These are phyloP conservation scores for Zymoseptoria pseudotritici DNA, from an alignment of 2,329 filamentous ascomycete genomes.

Conservation along the genomic window DNA sequence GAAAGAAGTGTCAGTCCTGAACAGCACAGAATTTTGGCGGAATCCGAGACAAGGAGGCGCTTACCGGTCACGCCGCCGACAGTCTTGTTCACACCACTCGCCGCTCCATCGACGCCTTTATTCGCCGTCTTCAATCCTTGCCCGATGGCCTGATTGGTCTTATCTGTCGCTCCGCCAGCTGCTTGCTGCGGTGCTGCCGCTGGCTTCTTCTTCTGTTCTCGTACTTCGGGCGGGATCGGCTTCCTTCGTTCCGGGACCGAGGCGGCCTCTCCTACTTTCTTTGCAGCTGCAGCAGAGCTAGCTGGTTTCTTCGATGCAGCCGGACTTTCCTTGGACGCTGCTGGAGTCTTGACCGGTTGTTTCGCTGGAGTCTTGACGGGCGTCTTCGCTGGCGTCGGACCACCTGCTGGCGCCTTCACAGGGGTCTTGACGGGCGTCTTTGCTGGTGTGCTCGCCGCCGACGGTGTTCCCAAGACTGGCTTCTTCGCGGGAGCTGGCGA, in stretches of 20 bases:
- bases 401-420: constrained; percentile 3
- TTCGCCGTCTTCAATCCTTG: constrained; percentile 20
- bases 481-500: constrained; percentile 11
- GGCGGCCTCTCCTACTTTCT: constrained; percentile 10
- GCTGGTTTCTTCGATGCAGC: constrained; percentile 17
- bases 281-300: constrained; percentile 8
- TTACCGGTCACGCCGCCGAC: constrained; percentile 26
- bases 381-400: constrained; percentile 2
- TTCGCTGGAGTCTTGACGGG: constrained; percentile 12
- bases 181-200: constrained; percentile 16
- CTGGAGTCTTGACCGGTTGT: constrained; percentile 7
- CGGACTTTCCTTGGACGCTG: constrained; percentile 3
- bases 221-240: constrained; percentile 15
- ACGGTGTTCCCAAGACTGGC: constrained; percentile 2
- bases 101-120: constrained; percentile 21
- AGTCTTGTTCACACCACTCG: constrained; percentile 18
- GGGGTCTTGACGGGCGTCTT: constrained; percentile 13
- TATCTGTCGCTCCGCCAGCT: constrained; percentile 18
- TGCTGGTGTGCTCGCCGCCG: constrained; percentile 2
- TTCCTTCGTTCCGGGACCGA: constrained; percentile 7
- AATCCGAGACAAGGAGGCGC: constrained; percentile 6
- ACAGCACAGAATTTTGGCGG: constrained; percentile 5
- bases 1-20: neutral
- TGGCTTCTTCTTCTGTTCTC: constrained; percentile 13
- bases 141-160: constrained; percentile 23